Conservation (phyloP, 225 moss, liverwort and hornwort species). For the Antitrichia curtipendula region DNA sequence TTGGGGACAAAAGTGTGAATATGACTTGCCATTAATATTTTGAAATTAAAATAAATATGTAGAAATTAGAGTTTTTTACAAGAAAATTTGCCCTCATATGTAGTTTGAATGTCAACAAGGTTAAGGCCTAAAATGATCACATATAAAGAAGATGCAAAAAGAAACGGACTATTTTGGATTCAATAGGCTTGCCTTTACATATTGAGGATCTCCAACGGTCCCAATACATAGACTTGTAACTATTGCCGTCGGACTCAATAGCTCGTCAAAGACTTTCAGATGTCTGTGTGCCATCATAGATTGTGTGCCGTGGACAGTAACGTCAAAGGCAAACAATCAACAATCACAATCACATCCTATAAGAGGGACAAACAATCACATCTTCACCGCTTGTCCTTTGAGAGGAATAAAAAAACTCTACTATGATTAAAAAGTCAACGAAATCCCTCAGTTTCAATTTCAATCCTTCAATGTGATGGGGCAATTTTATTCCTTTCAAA, state of each 20-base stretch:
- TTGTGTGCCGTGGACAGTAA: fast-evolving
- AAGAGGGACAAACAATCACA: not conserved
- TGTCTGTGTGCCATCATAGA: fast-evolving
- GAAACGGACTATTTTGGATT: fast-evolving
- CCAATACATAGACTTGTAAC: not conserved
- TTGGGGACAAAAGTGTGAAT: not conserved
- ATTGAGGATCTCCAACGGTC: not conserved
- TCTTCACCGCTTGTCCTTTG: not conserved
- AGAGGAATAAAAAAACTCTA: no score
- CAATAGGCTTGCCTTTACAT: not conserved
- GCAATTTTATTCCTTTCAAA: no score
- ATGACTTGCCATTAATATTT: not conserved
- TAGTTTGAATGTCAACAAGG: no score
- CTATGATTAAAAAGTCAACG: not conserved
- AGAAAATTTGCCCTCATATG: fast-evolving
- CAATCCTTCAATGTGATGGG: fast-evolving
- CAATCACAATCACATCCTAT: fast-evolving
- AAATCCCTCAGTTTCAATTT: fast-evolving
- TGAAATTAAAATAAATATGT: no score
- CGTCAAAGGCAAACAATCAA: no score
- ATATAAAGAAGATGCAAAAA: not conserved
- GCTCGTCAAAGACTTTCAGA: not conserved
- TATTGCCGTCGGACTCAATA: fast-evolving
- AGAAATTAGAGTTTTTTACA: no score
- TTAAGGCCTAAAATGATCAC: fast-evolving